These are phyloP conservation scores for Candida odintsovae DNA, from an alignment of 805 yeast species.

Conservation along the genomic window DNA sequence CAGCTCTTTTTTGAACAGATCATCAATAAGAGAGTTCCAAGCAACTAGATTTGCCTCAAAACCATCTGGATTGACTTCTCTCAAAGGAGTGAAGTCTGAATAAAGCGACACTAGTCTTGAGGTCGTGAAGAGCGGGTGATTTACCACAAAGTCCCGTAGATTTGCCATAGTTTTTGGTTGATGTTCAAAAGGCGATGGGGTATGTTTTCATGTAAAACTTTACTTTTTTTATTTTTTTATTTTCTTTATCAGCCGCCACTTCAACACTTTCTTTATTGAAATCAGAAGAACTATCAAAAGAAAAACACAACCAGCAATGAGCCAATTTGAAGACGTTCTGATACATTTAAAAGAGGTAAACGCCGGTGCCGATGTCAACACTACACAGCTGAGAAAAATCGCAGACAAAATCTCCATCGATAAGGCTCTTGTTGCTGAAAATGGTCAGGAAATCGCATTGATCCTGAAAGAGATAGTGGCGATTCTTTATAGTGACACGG, in stretches of 20 bases:
- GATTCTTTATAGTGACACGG: constrained; percentile 3
- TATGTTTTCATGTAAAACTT: too few species aligned
- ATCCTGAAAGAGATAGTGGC: constrained; percentile 1
- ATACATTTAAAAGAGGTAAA: constrained; percentile 1
- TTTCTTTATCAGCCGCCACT: neutral
- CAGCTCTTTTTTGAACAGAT: constrained; percentile 9
- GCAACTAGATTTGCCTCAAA: constrained; percentile 33
- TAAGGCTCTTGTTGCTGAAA: constrained; percentile 2
- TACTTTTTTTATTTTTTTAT: neutral
- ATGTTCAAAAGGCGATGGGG: neutral
- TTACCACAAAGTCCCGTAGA: constrained; percentile 14
- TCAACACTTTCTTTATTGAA: neutral
- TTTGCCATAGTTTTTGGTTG: constrained; percentile 1
- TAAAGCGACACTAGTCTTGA: constrained; percentile 34
- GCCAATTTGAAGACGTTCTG: constrained; percentile 2
- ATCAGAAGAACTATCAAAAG: too few species aligned
- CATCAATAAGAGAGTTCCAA: constrained; percentile 28
- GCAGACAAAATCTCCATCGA: constrained; percentile 6
- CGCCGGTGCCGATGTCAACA: neutral
- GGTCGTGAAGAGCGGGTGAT: constrained; percentile 24
- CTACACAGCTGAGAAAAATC: neutral
- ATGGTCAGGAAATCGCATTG: constrained; percentile 3
- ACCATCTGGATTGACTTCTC: constrained; percentile 35
- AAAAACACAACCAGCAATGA: neutral
- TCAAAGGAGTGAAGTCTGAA: constrained; percentile 31